phyloP scores from a whole-genome alignment of 176 grass and related monocot species.

The Otatea glauca region DNA sequence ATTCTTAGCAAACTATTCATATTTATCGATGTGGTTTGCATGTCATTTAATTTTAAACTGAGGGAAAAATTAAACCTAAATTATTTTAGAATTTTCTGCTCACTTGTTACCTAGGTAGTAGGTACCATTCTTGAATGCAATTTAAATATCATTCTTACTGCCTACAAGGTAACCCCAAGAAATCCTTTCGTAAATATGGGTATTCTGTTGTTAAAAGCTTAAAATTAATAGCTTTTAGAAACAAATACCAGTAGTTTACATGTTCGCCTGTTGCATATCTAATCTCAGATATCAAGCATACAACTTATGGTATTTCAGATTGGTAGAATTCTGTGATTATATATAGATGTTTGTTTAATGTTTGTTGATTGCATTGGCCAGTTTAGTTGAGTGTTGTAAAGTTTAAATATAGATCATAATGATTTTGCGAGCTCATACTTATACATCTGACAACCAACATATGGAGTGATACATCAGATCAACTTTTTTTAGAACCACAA shows the following conservation, averaged over 20 bases:
- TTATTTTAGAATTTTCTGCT: neutral
- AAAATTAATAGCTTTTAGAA: neutral
- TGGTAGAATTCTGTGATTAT: slow-evolving; percentile 2
- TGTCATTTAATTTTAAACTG: neutral
- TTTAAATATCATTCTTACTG: neutral
- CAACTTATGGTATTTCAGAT: neutral
- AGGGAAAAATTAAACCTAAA: neutral
- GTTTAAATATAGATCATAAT: neutral
- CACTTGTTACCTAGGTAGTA: neutral
- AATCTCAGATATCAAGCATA: neutral
- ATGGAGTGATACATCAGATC: neutral
- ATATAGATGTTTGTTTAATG: neutral
- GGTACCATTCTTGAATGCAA: neutral
- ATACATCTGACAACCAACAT: neutral
- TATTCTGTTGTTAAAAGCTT: neutral
- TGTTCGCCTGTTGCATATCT: slow-evolving; percentile 3
- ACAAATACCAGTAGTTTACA: neutral
- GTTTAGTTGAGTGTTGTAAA: neutral
- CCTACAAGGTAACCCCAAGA: neutral
- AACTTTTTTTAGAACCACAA: neutral
- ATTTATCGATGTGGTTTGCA: neutral
- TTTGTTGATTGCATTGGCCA: neutral
- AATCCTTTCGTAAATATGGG: neutral
- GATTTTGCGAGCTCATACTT: neutral
- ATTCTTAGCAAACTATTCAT: neutral